These are phyloP conservation scores for Cordyceps cicadae DNA, from an alignment of 2,329 filamentous ascomycete genomes.

Conservation along the genomic window DNA sequence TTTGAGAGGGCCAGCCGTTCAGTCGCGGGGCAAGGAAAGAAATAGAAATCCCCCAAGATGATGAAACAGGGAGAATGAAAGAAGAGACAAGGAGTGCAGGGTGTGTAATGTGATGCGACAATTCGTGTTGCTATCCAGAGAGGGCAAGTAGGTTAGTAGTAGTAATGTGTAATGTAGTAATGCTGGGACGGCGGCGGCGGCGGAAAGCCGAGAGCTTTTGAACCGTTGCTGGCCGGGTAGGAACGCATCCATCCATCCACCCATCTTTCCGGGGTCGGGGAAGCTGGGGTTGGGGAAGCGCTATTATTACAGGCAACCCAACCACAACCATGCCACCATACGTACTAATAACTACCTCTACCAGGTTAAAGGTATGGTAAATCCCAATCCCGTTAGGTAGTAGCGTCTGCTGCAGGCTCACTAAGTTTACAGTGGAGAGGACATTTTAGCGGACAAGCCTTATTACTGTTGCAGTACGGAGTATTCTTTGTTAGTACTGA, in stretches of 20 bases:
- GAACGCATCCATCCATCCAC: not conserved
- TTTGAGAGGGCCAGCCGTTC: not conserved
- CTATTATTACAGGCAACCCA: not conserved
- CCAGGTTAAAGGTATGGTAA: no score
- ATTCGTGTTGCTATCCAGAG: not conserved
- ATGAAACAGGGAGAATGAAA: not conserved
- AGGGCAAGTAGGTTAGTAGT: no score
- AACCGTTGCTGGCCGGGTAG: slow-evolving; percentile 10
- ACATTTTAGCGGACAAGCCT: not conserved
- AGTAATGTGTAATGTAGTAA: no score
- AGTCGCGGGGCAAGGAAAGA: not conserved
- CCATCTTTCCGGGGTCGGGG: not conserved
- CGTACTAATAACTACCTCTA: no score
- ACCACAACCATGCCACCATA: no score
- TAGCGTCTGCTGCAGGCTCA: not conserved
- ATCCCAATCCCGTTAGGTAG: no score
- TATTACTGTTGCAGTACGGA: not conserved
- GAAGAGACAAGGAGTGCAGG: not conserved
- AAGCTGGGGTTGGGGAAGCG: slow-evolving; percentile 9
- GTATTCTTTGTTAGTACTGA: no score
- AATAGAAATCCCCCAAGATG: not conserved
- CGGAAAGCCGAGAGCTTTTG: slow-evolving; percentile 9
- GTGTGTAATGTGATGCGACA: not conserved
- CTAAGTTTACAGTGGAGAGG: not conserved
- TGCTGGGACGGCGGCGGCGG: not conserved